Conservation (phyloP, 2,329 filamentous ascomycete genomes). For the Scedosporium boydii region DNA sequence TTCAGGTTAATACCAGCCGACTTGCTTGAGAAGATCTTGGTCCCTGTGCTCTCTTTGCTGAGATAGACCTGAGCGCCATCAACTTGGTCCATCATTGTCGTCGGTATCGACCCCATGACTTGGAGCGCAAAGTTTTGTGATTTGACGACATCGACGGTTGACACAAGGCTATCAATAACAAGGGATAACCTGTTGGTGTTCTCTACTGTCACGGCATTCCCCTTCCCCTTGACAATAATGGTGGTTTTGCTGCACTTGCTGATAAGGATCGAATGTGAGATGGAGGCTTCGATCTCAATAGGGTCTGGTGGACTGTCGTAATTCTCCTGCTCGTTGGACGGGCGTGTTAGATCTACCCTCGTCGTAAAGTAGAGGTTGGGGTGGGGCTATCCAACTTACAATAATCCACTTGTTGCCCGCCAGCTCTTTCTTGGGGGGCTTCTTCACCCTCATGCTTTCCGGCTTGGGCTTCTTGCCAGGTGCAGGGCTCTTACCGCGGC, state of each 20-base stretch:
- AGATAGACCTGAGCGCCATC: slow-evolving; percentile 86
- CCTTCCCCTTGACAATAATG: slow-evolving; percentile 83
- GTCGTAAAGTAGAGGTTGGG: not conserved
- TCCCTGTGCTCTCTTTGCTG: slow-evolving; percentile 63
- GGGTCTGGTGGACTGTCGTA: slow-evolving; percentile 67
- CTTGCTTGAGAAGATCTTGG: slow-evolving; percentile 86
- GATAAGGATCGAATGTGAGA: slow-evolving; percentile 85
- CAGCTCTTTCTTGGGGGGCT: slow-evolving; percentile 68
- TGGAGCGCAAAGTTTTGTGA: slow-evolving; percentile 91
- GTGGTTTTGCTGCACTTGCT: slow-evolving; percentile 86
- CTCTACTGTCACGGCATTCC: slow-evolving; percentile 93
- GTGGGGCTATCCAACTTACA: slow-evolving; percentile 32
- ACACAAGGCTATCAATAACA: slow-evolving; percentile 81
- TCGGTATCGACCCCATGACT: slow-evolving; percentile 76
- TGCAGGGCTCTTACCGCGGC: slow-evolving; percentile 71
- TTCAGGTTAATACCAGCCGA: slow-evolving; percentile 81
- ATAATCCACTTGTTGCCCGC: slow-evolving; percentile 92
- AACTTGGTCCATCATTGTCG: slow-evolving; percentile 84
- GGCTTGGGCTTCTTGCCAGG: slow-evolving; percentile 84
- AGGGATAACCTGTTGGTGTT: slow-evolving; percentile 79
- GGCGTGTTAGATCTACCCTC: slow-evolving; percentile 6
- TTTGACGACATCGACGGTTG: slow-evolving; percentile 90
- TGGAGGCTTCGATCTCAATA: slow-evolving; percentile 70
- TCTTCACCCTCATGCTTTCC: slow-evolving; percentile 75
- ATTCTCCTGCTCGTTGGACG: slow-evolving; percentile 56